Evolutionary conservation across 805 yeast species (phyloP).

Genomic region (Hanseniaspora lachancei): DNA sequence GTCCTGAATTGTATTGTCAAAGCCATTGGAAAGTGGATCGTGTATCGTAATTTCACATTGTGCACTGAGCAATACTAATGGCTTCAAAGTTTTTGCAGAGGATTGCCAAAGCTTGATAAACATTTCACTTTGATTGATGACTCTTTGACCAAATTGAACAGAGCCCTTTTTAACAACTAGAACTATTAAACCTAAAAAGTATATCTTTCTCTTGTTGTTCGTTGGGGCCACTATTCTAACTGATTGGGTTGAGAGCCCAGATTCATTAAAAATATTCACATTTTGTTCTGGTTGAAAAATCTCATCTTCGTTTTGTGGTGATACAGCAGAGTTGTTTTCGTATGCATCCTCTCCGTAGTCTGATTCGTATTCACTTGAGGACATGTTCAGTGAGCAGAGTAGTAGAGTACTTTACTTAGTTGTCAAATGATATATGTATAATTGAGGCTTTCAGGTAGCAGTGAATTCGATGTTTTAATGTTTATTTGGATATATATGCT

Average conservation of each 20-base stretch:
- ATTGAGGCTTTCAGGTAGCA: too few species aligned
- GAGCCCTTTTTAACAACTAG: neutral
- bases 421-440: too few species aligned
- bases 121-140: neutral
- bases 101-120: conserved; percentile 1
- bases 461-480: too few species aligned
- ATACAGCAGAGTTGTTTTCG: neutral
- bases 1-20: neutral
- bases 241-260: too few species aligned
- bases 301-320: neutral
- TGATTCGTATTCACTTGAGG: neutral
- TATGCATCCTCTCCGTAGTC: neutral
- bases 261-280: neutral
- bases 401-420: neutral
- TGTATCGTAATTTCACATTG: neutral
- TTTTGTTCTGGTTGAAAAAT: neutral
- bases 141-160: neutral
- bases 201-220: neutral
- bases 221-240: neutral
- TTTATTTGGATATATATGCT: too few species aligned
- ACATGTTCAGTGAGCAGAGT: neutral
- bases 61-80: neutral
- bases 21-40: neutral
- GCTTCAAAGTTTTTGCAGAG: neutral
- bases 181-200: neutral